These are phyloP conservation scores for Hebeloma cylindrosporum DNA, from an alignment of 768 basidiomycete genomes.

Conservation along the genomic window DNA sequence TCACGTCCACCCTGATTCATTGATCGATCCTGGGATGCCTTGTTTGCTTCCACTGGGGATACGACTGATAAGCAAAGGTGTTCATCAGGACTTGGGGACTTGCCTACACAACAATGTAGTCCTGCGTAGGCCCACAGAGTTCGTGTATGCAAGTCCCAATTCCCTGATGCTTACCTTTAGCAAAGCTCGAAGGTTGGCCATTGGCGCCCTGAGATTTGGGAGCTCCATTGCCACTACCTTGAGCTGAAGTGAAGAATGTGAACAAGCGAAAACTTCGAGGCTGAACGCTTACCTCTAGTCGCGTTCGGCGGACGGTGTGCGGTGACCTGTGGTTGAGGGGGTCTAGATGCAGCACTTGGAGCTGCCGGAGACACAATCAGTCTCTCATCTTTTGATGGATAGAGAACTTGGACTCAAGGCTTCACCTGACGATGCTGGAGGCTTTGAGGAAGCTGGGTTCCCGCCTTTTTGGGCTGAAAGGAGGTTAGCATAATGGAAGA, in stretches of 20 bases:
- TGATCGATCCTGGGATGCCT: constrained; percentile 15
- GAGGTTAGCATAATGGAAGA: constrained; percentile 13
- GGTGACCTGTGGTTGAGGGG: constrained; percentile 17
- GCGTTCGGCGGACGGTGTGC: constrained; percentile 16
- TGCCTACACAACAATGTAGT: constrained; percentile 13
- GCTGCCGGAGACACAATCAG: constrained; percentile 15
- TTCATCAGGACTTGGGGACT: constrained; percentile 16
- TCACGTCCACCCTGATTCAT: constrained; percentile 16
- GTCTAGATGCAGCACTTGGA: constrained; percentile 17
- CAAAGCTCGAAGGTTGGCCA: constrained; percentile 13
- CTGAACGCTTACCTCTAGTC: constrained; percentile 16
- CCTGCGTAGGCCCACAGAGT: constrained; percentile 16
- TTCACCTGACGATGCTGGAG: constrained; percentile 13
- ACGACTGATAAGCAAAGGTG: constrained; percentile 15
- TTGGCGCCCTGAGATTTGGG: constrained; percentile 16
- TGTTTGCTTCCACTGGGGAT: constrained; percentile 13
- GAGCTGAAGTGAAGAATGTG: constrained; percentile 14
- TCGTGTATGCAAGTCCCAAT: constrained; percentile 16
- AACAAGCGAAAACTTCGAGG: constrained; percentile 12
- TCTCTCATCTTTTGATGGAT: constrained; percentile 8
- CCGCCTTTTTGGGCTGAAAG: constrained; percentile 13
- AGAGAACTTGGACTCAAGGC: constrained; percentile 11
- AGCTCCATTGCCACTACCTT: constrained; percentile 12
- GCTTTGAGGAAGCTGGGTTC: constrained; percentile 15
- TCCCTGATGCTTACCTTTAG: constrained; percentile 18